Conservation (phyloP, 2,329 filamentous ascomycete species). For the Sclerotinia nivalis region DNA sequence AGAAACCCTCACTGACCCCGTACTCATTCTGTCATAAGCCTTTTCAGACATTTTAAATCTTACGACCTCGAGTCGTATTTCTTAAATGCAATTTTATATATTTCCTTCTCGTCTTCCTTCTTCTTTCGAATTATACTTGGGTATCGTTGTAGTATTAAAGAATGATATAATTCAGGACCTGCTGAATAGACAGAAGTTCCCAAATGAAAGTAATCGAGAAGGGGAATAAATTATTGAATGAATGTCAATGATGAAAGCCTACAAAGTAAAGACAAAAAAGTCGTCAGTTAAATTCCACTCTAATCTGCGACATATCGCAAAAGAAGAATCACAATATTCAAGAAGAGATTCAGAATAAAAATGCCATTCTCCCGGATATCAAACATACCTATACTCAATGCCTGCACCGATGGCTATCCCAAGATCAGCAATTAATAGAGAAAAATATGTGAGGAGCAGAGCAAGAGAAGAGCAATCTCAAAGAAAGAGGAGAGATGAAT, state of each 20-base stretch:
- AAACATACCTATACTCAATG: constrained; percentile 41
- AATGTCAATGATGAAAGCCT: constrained; percentile 20
- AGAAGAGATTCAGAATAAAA: constrained; percentile 24
- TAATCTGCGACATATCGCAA: not conserved
- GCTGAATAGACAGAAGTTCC: constrained; percentile 41
- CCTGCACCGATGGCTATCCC: constrained; percentile 41
- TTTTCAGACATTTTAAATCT: constrained; percentile 32
- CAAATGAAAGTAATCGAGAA: constrained; percentile 28
- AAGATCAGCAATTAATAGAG: constrained; percentile 33
- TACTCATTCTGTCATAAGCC: constrained; percentile 35
- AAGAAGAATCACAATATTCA: constrained; percentile 27
- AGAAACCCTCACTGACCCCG: constrained; percentile 50
- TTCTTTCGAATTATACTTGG: constrained; percentile 30
- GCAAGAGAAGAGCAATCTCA: constrained; percentile 7
- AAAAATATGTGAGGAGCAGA: constrained; percentile 30
- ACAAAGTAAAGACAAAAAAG: not conserved
- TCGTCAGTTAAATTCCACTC: not conserved
- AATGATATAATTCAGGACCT: constrained; percentile 42
- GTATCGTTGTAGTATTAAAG: constrained; percentile 32
- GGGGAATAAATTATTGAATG: constrained; percentile 17
- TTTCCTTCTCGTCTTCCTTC: constrained; percentile 22
- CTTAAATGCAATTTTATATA: constrained; percentile 23
- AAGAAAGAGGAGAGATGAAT: constrained; percentile 16
- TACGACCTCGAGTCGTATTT: constrained; percentile 37
- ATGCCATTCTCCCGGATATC: not conserved